A percentile compares a stretch with the other conserved stretches of the same genome.
Conservation (phyloP, 768 basidiomycete genomes). For the Leccinellum luteum region DNA sequence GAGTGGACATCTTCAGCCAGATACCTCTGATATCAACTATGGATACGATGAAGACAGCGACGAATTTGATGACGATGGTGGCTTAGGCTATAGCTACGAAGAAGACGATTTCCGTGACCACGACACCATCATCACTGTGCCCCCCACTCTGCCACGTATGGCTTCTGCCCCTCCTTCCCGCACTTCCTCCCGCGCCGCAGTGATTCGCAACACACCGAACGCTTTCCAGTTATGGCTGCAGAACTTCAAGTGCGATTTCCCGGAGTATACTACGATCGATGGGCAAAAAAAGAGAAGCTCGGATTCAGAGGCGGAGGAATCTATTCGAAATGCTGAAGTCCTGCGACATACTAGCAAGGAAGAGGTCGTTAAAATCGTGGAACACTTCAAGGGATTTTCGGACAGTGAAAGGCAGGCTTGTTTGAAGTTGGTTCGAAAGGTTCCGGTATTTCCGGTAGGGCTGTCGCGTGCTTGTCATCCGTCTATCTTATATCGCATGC, state of each 20-base stretch:
- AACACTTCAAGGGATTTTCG: conserved; percentile 14
- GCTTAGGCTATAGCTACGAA: neutral
- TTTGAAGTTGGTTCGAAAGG: conserved; percentile 9
- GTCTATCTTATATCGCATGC: conserved; percentile 3
- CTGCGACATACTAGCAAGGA: conserved; percentile 14
- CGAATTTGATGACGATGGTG: no score
- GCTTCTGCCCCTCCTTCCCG: neutral
- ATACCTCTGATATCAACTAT: neutral
- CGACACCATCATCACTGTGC: neutral
- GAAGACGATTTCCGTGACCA: neutral
- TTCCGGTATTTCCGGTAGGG: conserved; percentile 26
- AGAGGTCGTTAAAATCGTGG: conserved; percentile 18
- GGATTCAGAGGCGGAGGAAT: neutral
- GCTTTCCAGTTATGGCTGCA: conserved; percentile 15
- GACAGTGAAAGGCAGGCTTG: conserved; percentile 9
- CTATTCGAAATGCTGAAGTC: conserved; percentile 3
- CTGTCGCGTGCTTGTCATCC: neutral
- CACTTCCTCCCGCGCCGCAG: neutral
- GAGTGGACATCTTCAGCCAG: neutral
- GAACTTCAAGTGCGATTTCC: neutral
- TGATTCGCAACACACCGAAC: neutral
- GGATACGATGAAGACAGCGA: neutral
- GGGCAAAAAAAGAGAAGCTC: conserved; percentile 4
- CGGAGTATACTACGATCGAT: conserved; percentile 21
- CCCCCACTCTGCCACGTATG: neutral